Conservation (phyloP, 2,329 filamentous ascomycete species). For the Tolypocladium amazonense region DNA sequence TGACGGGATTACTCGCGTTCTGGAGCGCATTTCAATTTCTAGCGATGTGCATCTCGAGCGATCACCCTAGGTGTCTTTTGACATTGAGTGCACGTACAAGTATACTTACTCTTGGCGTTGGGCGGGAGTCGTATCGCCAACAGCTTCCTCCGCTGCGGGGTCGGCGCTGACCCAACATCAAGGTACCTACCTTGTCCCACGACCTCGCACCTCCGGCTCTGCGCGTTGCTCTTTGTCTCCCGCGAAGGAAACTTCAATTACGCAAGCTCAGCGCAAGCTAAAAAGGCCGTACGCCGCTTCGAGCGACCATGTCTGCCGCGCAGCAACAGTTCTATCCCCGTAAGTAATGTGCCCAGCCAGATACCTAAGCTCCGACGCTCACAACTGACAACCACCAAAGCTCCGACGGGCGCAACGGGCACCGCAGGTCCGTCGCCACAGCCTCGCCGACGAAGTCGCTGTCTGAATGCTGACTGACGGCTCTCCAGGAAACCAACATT, state of each 20-base stretch:
- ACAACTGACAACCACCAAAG: background rate
- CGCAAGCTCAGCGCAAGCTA: background rate
- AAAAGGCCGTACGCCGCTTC: background rate
- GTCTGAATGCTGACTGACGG: background rate
- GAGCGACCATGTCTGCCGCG: slow-evolving; percentile 22
- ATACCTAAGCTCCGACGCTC: background rate
- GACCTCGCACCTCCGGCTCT: background rate
- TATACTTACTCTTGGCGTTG: background rate
- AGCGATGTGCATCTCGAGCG: background rate
- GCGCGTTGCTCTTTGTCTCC: background rate
- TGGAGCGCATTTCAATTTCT: no score
- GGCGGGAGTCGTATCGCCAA: background rate
- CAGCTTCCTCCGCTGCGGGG: background rate
- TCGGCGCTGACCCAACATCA: background rate
- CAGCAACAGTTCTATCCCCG: slow-evolving; percentile 34
- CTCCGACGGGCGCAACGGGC: slow-evolving; percentile 4
- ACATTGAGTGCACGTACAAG: no score
- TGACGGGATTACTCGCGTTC: background rate
- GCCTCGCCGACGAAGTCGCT: background rate
- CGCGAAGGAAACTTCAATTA: background rate
- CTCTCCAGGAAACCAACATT: slow-evolving; percentile 20
- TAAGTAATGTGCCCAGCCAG: slow-evolving; percentile 15
- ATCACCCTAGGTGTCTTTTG: background rate
- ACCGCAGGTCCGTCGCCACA: slow-evolving; percentile 13
- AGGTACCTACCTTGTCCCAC: background rate